These are phyloP conservation scores for Raphanus hybrid DNA, from an alignment of 441 rosid genomes.

Conservation along the genomic window DNA sequence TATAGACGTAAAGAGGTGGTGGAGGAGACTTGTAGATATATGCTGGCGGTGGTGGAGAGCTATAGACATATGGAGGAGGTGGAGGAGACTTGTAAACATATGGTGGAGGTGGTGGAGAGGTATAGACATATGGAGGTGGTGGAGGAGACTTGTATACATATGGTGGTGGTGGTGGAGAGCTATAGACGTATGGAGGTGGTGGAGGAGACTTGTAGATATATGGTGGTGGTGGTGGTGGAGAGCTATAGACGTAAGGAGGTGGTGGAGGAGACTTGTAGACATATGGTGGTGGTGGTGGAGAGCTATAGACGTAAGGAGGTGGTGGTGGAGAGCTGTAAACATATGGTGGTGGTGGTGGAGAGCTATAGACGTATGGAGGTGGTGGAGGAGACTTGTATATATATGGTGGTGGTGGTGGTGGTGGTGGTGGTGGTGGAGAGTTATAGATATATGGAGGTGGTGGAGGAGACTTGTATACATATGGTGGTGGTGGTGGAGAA, in stretches of 20 bases:
- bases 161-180: too few species aligned
- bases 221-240: background rate
- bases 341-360: background rate
- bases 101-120: too few species aligned
- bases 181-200: too few species aligned
- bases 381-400: conserved; percentile 8
- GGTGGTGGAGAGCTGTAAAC: background rate
- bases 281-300: conserved; percentile 7
- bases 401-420: conserved; percentile 23
- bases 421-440: background rate
- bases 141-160: too few species aligned
- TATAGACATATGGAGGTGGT: too few species aligned
- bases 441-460: background rate
- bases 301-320: background rate
- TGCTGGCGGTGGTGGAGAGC: too few species aligned
- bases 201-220: too few species aligned
- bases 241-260: background rate
- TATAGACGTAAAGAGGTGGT: background rate
- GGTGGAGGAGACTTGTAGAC: background rate
- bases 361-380: background rate
- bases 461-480: background rate
- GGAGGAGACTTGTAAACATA: too few species aligned
- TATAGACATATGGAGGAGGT: too few species aligned
- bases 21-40: too few species aligned
- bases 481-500: background rate